Evolutionary conservation across 495 filamentous ascomycete species (phyloP), one percentile per base, ranked within the genome.

Genomic region (Penicillium lividum): DNA sequence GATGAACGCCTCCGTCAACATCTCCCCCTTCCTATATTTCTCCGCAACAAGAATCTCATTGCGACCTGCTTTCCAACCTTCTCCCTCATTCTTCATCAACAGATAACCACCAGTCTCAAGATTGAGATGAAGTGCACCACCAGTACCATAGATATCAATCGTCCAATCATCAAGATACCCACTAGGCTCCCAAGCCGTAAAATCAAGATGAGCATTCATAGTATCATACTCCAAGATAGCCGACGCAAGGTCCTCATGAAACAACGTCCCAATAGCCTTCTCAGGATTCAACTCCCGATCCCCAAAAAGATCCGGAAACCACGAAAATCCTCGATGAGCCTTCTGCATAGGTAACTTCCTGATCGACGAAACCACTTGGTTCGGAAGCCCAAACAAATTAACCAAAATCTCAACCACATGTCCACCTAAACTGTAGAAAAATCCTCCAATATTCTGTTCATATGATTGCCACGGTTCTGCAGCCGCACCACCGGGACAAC

Each of bases 381-480:
- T 47, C 3, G 60, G 60, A 13, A 51, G 27, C 9, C 60, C 60
- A 33, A 63, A 63, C 7, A 63, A 30, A 31, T 63, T 56, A 10
- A 59, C 34, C 5, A 40, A 51, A 55, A 49, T 51, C 29, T 63
- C 60, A 16, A 63, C 36, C 1, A 51, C 47, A 54, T 63, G 60
- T 10, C 60, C 51, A 0, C 60, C 60, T 9, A 53, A 30, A 42
- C 48, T 63, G 7, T 63, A 51, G 25, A 63, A 48, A 11, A 63
- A 53, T 0, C 60, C 60, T 2, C 60, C 60, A 6, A 63, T 31
- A 30, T 59, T 47, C 7, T 52, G 11, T 10, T 31, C 18, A 30
- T 47, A 43, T 1, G 61, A 56, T 46, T 64, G 61, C 61, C 61
- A 64, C 4, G 53, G 57, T 31, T 64, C 61, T 42, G 53, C 53